Percentiles rank a stretch among this genome's conserved stretches.
These are phyloP conservation scores for Leishmania arabica DNA, from an alignment of 208 protist species.

Conservation along the genomic window DNA sequence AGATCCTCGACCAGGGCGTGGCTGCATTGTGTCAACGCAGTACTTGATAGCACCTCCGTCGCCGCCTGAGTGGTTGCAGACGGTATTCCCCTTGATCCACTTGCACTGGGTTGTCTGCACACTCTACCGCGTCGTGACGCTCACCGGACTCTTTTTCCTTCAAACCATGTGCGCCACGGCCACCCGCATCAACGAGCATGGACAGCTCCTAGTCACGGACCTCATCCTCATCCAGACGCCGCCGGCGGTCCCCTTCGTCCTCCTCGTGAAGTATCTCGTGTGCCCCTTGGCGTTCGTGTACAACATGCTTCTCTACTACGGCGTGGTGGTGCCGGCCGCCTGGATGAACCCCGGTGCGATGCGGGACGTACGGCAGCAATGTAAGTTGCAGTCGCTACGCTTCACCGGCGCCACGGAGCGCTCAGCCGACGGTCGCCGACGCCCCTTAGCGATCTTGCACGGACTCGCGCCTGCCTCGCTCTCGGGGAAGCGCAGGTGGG, in stretches of 20 bases:
- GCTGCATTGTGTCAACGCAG: slow-evolving; percentile 32
- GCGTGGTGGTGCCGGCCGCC: slow-evolving; percentile 67
- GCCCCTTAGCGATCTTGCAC: neutral
- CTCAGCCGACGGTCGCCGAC: neutral
- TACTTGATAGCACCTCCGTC: slow-evolving; percentile 41
- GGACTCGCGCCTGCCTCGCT: neutral
- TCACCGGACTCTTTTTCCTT: slow-evolving; percentile 44
- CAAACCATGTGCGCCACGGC: slow-evolving; percentile 50
- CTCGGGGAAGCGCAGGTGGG: slow-evolving; percentile 15
- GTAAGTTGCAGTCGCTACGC: slow-evolving; percentile 29
- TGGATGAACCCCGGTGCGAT: slow-evolving; percentile 66
- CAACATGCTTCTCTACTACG: slow-evolving; percentile 73
- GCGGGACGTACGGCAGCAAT: slow-evolving; percentile 52
- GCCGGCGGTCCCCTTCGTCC: slow-evolving; percentile 81
- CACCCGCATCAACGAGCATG: slow-evolving; percentile 72
- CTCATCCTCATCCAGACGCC: slow-evolving; percentile 83
- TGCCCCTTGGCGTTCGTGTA: slow-evolving; percentile 58
- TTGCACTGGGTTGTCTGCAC: slow-evolving; percentile 68
- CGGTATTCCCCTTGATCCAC: slow-evolving; percentile 43
- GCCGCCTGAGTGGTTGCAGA: slow-evolving; percentile 64
- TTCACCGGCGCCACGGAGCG: neutral
- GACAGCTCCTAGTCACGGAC: slow-evolving; percentile 66
- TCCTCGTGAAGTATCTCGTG: slow-evolving; percentile 72
- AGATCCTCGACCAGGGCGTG: slow-evolving; percentile 18
- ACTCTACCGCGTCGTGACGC: slow-evolving; percentile 51